Evolutionary conservation across 192 early-diverging fungal genomes (phyloP), one percentile per base, ranked within the genome.

Genomic region (Kappamyces sp.): DNA sequence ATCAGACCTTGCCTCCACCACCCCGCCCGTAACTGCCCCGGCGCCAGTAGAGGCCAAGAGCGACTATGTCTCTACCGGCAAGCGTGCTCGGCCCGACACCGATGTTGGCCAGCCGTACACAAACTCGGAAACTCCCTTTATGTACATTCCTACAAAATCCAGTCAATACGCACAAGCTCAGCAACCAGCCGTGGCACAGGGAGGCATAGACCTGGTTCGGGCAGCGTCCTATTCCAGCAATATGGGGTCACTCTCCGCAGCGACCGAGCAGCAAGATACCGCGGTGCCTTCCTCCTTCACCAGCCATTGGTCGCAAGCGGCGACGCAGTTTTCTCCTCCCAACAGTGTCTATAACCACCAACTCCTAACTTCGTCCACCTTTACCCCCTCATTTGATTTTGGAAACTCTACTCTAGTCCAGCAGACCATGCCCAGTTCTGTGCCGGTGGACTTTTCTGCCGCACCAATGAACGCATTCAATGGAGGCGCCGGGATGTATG

Each of bases 41-140:
- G 22, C 22, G 22, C 22, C 22, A 22, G 22, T 22, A 22, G 22
- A 22, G 22, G 22, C 0, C 22, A 22, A 55, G 30, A 29, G 45
- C 31, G 53, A 55, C n/a, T 58, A 58, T 58, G 55, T 58, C n/a
- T n/a, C 55, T 30, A 58, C 55, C 3, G 41, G 42, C 7, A 58
- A 58, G 30, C 33, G 55, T 47, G 55, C 55, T 6, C 33, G 55
- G 9, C 41, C 41, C 33, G 55, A 32, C 8, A 29, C 7, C 4
- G 55, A 58, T 9, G 31, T 47, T 12, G 53, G 53, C 5, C 22
- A 31, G 37, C 53, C 53, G 1, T 55, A 55, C 12, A 29, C 53
- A 6, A 55, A 55, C 37, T 8, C 14, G 40, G 5, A 42, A 2
- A 38, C 30, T 12, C 55, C 41, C 7, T 32, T 45, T 34, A 45